Conservation (phyloP, 2,329 filamentous ascomycete genomes). For the Pseudomassariella vexata region DNA sequence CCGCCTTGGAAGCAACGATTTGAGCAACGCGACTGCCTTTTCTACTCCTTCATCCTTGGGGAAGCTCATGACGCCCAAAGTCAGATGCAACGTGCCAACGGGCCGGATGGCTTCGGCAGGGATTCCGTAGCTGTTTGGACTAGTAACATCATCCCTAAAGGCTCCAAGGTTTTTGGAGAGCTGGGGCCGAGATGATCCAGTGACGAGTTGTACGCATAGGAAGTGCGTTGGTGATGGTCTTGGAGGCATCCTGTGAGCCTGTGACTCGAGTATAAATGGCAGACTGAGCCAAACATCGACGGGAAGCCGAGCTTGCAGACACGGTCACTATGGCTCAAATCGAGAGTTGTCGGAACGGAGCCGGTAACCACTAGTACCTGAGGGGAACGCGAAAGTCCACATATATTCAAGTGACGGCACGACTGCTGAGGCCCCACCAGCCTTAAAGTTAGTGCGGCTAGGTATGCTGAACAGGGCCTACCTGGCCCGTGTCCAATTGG, state of each 20-base stretch:
- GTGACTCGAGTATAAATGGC: too few relatives aligned
- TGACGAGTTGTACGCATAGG: conserved; percentile 68
- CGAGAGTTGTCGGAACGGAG: too few relatives aligned
- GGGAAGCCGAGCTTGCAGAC: too few relatives aligned
- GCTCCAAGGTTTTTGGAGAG: conserved; percentile 55
- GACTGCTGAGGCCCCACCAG: too few relatives aligned
- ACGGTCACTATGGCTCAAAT: too few relatives aligned
- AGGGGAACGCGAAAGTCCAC: too few relatives aligned
- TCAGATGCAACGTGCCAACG: conserved; percentile 76
- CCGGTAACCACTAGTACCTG: too few relatives aligned
- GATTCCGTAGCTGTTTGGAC: conserved; percentile 39
- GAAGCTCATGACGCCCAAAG: conserved; percentile 80
- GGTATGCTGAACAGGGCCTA: too few relatives aligned
- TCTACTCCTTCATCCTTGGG: conserved; percentile 38
- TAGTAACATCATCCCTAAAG: conserved; percentile 56
- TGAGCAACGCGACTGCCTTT: conserved; percentile 34
- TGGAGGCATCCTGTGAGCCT: conserved; percentile 24
- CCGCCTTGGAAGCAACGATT: conserved; percentile 30
- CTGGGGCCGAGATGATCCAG: conserved; percentile 52
- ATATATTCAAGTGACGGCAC: too few relatives aligned
- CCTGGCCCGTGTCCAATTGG: too few relatives aligned
- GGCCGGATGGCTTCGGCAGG: conserved; percentile 67
- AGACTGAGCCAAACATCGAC: too few relatives aligned
- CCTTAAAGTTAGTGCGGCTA: too few relatives aligned
- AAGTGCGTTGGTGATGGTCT: conserved; percentile 60